phyloP scores from a whole-genome alignment of 1,139 yeast genomes.

The Taphrina sp. region DNA sequence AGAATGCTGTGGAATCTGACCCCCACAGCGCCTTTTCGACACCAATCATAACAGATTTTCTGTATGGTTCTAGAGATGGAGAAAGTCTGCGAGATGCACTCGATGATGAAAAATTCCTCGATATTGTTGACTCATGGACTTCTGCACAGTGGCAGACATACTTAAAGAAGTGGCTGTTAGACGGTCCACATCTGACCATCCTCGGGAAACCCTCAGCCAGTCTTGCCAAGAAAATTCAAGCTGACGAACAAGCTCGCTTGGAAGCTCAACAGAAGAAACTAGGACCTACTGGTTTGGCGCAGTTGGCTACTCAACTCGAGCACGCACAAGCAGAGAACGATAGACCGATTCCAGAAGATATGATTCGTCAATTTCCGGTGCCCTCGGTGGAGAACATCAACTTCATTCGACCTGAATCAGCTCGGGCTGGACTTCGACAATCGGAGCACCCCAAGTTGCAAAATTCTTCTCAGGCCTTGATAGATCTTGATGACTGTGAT shows the following conservation, averaged over 20 bases:
- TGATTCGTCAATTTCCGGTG: slow-evolving; percentile 59
- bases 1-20: slow-evolving; percentile 50
- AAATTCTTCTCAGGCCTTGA: slow-evolving; percentile 42
- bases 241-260: slow-evolving; percentile 53
- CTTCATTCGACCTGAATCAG: slow-evolving; percentile 69
- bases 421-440: slow-evolving; percentile 48
- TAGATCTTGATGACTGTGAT: slow-evolving; percentile 43
- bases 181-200: slow-evolving; percentile 69
- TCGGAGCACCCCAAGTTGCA: slow-evolving; percentile 44
- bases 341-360: slow-evolving; percentile 66
- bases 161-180: slow-evolving; percentile 56
- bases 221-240: slow-evolving; percentile 56
- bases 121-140: slow-evolving; percentile 60
- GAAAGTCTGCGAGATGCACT: slow-evolving; percentile 57
- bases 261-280: slow-evolving; percentile 53
- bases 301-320: slow-evolving; percentile 54
- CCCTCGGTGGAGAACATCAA: slow-evolving; percentile 75
- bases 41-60: slow-evolving; percentile 70
- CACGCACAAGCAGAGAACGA: slow-evolving; percentile 69
- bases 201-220: slow-evolving; percentile 71
- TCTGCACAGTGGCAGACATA: slow-evolving; percentile 64
- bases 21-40: slow-evolving; percentile 50
- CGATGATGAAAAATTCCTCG: slow-evolving; percentile 60
- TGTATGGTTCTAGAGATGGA: slow-evolving; percentile 70
- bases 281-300: slow-evolving; percentile 62